phyloP scores from a whole-genome alignment of 768 basidiomycete genomes.

The Collybia sp. region DNA sequence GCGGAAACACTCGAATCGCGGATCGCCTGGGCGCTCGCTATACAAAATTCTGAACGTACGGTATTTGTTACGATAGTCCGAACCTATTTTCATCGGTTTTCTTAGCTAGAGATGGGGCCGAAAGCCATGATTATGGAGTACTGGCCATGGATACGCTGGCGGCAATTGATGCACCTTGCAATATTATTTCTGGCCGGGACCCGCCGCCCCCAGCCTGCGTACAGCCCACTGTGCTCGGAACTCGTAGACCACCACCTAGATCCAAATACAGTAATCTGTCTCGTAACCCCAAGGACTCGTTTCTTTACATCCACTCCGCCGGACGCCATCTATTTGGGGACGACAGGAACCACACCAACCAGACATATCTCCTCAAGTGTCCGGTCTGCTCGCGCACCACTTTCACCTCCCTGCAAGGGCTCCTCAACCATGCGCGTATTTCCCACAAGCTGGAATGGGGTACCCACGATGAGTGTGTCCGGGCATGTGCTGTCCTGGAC shows the following conservation, averaged over 20 bases:
- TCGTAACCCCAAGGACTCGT: constrained; percentile 20
- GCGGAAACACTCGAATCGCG: constrained; percentile 36
- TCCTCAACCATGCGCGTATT: constrained; percentile 50
- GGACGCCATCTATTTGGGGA: constrained; percentile 8
- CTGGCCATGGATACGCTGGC: constrained; percentile 37
- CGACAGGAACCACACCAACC: constrained; percentile 14
- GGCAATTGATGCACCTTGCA: constrained; percentile 33
- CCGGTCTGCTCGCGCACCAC: constrained; percentile 38
- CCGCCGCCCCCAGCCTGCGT: constrained; percentile 16
- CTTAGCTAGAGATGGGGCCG: constrained; percentile 12
- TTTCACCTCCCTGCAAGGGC: constrained; percentile 48
- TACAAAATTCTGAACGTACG: constrained; percentile 26
- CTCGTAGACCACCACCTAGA: constrained; percentile 19
- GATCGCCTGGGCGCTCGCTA: constrained; percentile 42
- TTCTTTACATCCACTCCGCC: constrained; percentile 34
- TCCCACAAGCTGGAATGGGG: constrained; percentile 47
- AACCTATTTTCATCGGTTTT: not conserved
- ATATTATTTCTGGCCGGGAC: constrained; percentile 30
- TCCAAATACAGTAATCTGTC: constrained; percentile 12
- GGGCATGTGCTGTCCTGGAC: constrained; percentile 41
- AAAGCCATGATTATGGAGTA: constrained; percentile 25
- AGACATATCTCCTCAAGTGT: constrained; percentile 37
- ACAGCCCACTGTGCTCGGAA: constrained; percentile 14
- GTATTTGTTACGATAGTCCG: not conserved
- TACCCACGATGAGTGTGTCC: constrained; percentile 51